A percentile compares a stretch with the other conserved stretches of the same genome.
These are phyloP conservation scores for Botryotinia convoluta DNA, from an alignment of 2,329 filamentous ascomycete genomes.

Conservation along the genomic window DNA sequence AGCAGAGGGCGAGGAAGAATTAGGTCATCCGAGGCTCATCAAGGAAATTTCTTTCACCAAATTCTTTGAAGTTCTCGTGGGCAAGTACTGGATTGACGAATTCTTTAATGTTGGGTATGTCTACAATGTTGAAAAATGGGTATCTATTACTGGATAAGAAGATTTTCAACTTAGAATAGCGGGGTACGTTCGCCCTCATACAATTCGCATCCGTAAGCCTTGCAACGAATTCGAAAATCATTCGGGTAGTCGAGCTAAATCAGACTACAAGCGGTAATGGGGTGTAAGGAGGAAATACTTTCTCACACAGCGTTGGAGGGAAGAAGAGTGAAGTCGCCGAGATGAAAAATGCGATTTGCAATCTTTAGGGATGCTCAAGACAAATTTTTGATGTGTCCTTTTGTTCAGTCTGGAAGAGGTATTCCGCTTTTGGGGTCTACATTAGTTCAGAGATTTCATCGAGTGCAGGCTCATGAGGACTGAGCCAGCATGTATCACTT, in stretches of 20 bases:
- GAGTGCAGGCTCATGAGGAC: neutral
- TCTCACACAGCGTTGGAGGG: neutral
- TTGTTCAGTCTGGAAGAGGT: neutral
- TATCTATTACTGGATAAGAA: neutral
- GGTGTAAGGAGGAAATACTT: neutral
- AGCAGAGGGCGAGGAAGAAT: neutral
- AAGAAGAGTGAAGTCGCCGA: too few relatives aligned
- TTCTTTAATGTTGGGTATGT: neutral
- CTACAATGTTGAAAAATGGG: neutral
- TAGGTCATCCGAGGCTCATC: neutral
- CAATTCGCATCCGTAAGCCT: too few relatives aligned
- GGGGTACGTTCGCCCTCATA: neutral
- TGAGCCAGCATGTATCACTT: too few relatives aligned
- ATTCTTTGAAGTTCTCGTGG: neutral
- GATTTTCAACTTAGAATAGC: neutral
- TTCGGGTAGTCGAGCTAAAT: neutral
- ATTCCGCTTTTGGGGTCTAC: fast-evolving
- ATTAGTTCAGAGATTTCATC: fast-evolving
- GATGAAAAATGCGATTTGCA: neutral
- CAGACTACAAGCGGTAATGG: neutral
- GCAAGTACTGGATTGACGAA: too few relatives aligned
- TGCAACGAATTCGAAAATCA: neutral
- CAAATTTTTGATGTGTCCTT: neutral
- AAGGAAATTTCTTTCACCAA: neutral
- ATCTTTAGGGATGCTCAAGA: neutral